Evolutionary conservation across 768 basidiomycete genomes (phyloP).

Genomic region (Leccinum incarnatum): DNA sequence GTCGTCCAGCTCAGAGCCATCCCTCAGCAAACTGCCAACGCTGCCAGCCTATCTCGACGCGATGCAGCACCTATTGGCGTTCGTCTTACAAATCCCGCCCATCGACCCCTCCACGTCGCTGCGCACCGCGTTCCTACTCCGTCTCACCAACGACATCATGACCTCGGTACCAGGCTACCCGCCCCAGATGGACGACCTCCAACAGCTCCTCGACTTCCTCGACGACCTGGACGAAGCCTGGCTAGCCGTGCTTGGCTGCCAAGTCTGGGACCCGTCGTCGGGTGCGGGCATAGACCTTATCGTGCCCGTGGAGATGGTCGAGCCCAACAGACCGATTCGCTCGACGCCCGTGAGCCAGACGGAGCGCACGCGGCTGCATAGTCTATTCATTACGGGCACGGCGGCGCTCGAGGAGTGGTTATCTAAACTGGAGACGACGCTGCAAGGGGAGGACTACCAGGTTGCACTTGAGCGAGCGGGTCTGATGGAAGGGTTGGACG

Average conservation of each 20-base stretch:
- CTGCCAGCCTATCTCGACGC: slow-evolving; percentile 59
- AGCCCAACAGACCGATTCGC: slow-evolving; percentile 27
- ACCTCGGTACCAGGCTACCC: slow-evolving; percentile 60
- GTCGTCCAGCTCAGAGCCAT: slow-evolving; percentile 25
- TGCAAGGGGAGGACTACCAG: slow-evolving; percentile 26
- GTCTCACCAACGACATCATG: slow-evolving; percentile 67
- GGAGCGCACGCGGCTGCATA: slow-evolving; percentile 66
- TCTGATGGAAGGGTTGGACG: slow-evolving; percentile 60
- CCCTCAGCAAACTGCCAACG: slow-evolving; percentile 52
- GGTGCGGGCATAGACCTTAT: slow-evolving; percentile 41
- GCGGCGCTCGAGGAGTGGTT: slow-evolving; percentile 72
- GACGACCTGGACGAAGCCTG: slow-evolving; percentile 76
- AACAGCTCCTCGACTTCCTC: slow-evolving; percentile 60
- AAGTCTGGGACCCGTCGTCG: slow-evolving; percentile 61
- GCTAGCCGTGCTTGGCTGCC: slow-evolving; percentile 59
- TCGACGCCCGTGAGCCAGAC: slow-evolving; percentile 62
- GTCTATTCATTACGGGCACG: slow-evolving; percentile 59
- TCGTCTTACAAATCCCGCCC: slow-evolving; percentile 75
- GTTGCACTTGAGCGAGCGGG: slow-evolving; percentile 48
- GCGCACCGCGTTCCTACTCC: slow-evolving; percentile 65
- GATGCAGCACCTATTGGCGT: slow-evolving; percentile 50
- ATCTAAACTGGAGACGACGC: slow-evolving; percentile 24
- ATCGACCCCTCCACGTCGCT: slow-evolving; percentile 66
- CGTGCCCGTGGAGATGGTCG: slow-evolving; percentile 37
- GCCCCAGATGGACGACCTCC: slow-evolving; percentile 43